Evolutionary conservation across 2,329 filamentous ascomycete species (phyloP), one percentile per base, ranked within the genome.

Genomic region (Verticillium alfalfae): DNA sequence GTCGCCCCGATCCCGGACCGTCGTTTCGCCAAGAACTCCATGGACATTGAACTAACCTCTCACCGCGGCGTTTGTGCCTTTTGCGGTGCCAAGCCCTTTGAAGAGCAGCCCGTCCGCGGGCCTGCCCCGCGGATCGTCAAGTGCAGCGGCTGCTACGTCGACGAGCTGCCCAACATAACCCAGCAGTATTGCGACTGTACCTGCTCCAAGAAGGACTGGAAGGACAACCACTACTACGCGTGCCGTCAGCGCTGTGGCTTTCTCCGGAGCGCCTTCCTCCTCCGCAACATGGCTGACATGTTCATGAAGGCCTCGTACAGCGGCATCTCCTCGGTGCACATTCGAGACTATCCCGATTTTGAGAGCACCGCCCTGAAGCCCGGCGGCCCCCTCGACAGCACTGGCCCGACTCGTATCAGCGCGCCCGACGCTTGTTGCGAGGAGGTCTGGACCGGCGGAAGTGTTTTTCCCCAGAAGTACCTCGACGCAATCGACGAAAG

Each of bases 241-340:
- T 65, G 64, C 59, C 58, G 58, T 41, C 55, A 52, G n/a, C 61
- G 56, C 38, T 56, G 55, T 6, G 58, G 54, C 45, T 64, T 65
- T 37, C 49, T 64, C 57, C 64, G 63, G n/a, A 63, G 60, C 26
- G 49, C 55, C 15, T 57, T 36, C 34, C 49, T 64, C 6, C 9
- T 65, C n/a, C 36, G 41, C 3, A 36, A 12, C 39, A 34, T 65
- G 38, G 54, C 54, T 15, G n/a, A 39, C n/a, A 61, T 52, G 52
- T 65, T 58, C 57, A 57, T 61, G 49, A 49, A 49, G 7, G 45
- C 54, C 7, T 64, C 62, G 2, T 65, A 61, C 49, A 61, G 59
- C 6, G 59, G 57, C 37, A 22, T 55, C 9, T 56, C 10, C 12
- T 56, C 54, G 31, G 45, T 22, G 45, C 45, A 26, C 45, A 52